Conservation (phyloP, 2,329 filamentous ascomycete genomes). For the Pyrenophora teres region DNA sequence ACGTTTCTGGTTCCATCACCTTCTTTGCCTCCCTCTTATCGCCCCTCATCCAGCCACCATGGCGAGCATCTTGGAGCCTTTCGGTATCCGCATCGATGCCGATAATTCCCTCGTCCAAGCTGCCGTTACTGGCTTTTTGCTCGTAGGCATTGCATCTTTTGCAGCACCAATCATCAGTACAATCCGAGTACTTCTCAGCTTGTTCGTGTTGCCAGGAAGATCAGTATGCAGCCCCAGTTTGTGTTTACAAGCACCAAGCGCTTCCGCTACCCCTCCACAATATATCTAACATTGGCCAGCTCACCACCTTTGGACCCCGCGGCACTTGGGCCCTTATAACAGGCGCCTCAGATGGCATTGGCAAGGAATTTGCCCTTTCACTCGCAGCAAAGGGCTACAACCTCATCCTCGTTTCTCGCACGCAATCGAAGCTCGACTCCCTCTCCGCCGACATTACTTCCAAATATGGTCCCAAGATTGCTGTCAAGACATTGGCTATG, state of each 20-base stretch:
- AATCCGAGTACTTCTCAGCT: slow-evolving; percentile 53
- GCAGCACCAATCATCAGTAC: slow-evolving; percentile 51
- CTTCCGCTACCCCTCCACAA: slow-evolving; percentile 4
- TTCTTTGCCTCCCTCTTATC: background rate
- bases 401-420: slow-evolving; percentile 91
- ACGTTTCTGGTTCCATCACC: too few species aligned
- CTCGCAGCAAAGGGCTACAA: slow-evolving; percentile 93
- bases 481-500: slow-evolving; percentile 84
- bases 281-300: slow-evolving; percentile 50
- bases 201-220: slow-evolving; percentile 56
- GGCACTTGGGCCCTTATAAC: slow-evolving; percentile 95
- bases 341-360: slow-evolving; percentile 92
- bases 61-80: slow-evolving; percentile 25
- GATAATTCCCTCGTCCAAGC: slow-evolving; percentile 34
- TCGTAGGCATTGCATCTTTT: slow-evolving; percentile 39
- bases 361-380: slow-evolving; percentile 93
- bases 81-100: slow-evolving; percentile 43
- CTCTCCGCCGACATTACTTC: slow-evolving; percentile 75
- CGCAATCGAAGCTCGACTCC: slow-evolving; percentile 83
- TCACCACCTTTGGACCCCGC: slow-evolving; percentile 86
- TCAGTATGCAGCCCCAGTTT: slow-evolving; percentile 43
- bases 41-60: slow-evolving; percentile 9
- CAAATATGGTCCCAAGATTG: slow-evolving; percentile 66
- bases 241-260: background rate
- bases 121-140: slow-evolving; percentile 35